A percentile compares a stretch with the other conserved stretches of the same genome.
Evolutionary conservation across 176 grass and related monocot species (phyloP).

Genomic region (Triticum urartu): DNA sequence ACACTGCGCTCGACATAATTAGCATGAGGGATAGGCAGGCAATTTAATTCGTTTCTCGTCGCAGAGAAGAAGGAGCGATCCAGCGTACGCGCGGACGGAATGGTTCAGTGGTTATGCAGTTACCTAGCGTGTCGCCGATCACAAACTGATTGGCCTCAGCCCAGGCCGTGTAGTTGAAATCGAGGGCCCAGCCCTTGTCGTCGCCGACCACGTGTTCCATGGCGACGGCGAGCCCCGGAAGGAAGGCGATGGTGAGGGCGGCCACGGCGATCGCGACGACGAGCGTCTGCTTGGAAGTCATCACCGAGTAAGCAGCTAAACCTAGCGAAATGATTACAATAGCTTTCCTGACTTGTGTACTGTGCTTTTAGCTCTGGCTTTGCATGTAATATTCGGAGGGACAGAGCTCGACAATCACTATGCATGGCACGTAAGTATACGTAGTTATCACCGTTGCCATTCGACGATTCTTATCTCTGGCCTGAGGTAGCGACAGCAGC

Average conservation of each 20-base stretch:
- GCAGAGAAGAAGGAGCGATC: not conserved
- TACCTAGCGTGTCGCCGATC: slow-evolving; percentile 56
- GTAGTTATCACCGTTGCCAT: not conserved
- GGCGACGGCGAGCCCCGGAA: slow-evolving; percentile 8
- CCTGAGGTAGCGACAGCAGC: not conserved
- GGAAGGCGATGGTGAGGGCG: not conserved
- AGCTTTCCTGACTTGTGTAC: not conserved
- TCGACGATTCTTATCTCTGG: not conserved
- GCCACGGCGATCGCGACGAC: not conserved
- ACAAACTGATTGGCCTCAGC: slow-evolving; percentile 36
- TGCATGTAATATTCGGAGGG: not conserved
- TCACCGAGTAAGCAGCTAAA: not conserved
- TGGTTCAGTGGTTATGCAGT: not conserved
- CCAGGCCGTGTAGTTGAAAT: slow-evolving; percentile 39
- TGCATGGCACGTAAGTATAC: no score
- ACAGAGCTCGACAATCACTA: not conserved
- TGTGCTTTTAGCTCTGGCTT: not conserved
- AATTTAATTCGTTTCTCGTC: not conserved
- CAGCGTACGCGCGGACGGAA: not conserved
- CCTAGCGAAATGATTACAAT: not conserved
- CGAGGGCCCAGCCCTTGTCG: slow-evolving; percentile 16
- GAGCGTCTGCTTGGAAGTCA: slow-evolving; percentile 42
- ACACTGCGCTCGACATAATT: slow-evolving; percentile 9
- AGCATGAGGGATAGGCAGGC: not conserved
- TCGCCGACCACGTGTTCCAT: slow-evolving; percentile 41